Base-by-base conservation (phyloP, 2,329 filamentous ascomycete genomes). In the Fusarium poae region DNA sequence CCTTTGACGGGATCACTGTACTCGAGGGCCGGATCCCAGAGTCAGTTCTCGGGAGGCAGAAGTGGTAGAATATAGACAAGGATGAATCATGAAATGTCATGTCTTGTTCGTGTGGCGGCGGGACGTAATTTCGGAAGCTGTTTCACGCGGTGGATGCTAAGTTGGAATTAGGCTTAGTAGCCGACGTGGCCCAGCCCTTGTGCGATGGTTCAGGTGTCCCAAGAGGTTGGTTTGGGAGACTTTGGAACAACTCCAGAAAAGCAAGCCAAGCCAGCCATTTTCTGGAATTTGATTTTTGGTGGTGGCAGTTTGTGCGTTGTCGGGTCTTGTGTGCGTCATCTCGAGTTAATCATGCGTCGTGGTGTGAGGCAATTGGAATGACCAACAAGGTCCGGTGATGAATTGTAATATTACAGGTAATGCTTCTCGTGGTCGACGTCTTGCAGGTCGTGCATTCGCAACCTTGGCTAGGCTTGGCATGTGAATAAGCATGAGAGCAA, bases 91-190 rank as follows among this genome's bases (percentile, higher is more conserved):
- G 30, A 54, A 45, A 29, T 54, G 40, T 48, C 25, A 27, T 48
- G 52, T 49, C 52, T 55, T 55, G 51, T 29, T 46, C 50, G 39
- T 53, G 69, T 77, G 72, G 77, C 72, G 65, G 71, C 76, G 74
- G 48, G 76, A 68, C 72, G 76, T 72, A 79, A 79, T 79, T 75
- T 79, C 77, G 76, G 73, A 77, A 78, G 62, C 4, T 65, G 72
- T 75, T 75, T 75, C 76, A 74, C 69, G 51, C 67, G 64, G 62
- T 34, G 54, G 29, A 49, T 54, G 50, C 72, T 74, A 74, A 60
- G 50, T 55, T 53, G 42, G 51, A 68, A 66, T 67, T 35, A 21
- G 68, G 73, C 21, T 54, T 72, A 73, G 71, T n/a, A 58, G 71
- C 60, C 58, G 67, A 75, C 72, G 73, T 75, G 72, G 73, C 70